Evolutionary conservation across 1,284 basidiomycete species (phyloP).

Genomic region (Schizophyllum commune): DNA sequence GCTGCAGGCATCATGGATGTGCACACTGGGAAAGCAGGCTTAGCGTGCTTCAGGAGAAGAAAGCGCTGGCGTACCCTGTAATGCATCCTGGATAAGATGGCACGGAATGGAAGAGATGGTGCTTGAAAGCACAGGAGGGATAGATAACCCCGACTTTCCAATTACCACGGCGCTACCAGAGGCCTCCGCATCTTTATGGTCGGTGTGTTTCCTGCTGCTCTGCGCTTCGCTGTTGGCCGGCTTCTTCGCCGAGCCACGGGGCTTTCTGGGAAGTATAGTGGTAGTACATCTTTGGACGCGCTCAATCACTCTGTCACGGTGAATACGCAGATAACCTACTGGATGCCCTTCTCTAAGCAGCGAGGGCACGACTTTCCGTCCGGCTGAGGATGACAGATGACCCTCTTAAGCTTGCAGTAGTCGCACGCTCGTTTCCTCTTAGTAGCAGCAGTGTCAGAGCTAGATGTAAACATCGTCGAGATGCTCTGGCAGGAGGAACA

Average conservation of each 20-base stretch:
- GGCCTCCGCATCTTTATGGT: too few species aligned
- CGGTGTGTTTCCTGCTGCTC: not conserved
- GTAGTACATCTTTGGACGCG: too few species aligned
- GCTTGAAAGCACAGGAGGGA: not conserved
- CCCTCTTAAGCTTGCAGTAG: conserved; percentile 1
- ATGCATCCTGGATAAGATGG: not conserved
- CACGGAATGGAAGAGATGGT: not conserved
- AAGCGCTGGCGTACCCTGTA: conserved; percentile 1
- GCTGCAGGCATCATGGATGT: too few species aligned
- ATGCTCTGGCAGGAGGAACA: too few species aligned
- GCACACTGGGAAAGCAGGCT: too few species aligned
- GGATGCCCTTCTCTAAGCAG: not conserved
- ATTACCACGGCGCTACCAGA: not conserved
- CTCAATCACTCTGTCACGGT: not conserved
- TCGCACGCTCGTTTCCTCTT: conserved; percentile 1
- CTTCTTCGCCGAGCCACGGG: not conserved
- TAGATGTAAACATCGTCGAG: too few species aligned
- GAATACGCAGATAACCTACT: not conserved
- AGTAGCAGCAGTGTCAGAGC: not conserved
- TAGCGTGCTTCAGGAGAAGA: not conserved
- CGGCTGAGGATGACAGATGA: conserved; percentile 6
- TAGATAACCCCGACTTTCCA: not conserved
- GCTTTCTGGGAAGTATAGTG: not conserved
- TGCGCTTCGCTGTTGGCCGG: not conserved
- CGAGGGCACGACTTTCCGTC: conserved; percentile 5